A percentile compares a stretch with the other conserved stretches of the same genome.
phyloP scores from a whole-genome alignment of 2,329 filamentous ascomycete species.

The Nothophaeocryptopus gaeumannii region DNA sequence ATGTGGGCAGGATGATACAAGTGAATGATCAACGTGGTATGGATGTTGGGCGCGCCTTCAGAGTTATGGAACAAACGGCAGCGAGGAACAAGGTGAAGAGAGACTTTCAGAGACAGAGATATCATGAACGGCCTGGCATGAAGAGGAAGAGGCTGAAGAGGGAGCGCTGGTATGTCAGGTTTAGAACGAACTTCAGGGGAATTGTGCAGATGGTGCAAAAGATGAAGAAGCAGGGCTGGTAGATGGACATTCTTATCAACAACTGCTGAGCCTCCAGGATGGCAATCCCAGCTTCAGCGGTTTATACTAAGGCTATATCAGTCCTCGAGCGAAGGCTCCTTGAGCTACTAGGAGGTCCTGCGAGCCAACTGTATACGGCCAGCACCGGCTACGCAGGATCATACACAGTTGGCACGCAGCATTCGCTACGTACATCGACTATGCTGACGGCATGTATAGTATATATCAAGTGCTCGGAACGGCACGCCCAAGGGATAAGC shows the following conservation, averaged over 20 bases:
- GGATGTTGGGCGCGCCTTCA: slow-evolving; percentile 51
- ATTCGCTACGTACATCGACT: too few species aligned
- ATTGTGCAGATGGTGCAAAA: slow-evolving; percentile 64
- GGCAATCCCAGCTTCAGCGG: too few species aligned
- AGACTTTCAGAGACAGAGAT: slow-evolving; percentile 60
- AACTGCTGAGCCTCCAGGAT: background rate
- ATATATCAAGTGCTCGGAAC: too few species aligned
- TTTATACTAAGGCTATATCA: too few species aligned
- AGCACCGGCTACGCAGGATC: too few species aligned
- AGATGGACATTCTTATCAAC: background rate
- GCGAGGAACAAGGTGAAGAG: slow-evolving; percentile 56
- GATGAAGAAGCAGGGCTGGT: slow-evolving; percentile 79
- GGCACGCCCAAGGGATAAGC: too few species aligned
- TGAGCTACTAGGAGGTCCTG: too few species aligned
- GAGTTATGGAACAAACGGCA: slow-evolving; percentile 44
- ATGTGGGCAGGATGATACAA: slow-evolving; percentile 41
- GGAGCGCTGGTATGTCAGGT: slow-evolving; percentile 66
- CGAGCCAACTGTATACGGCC: too few species aligned
- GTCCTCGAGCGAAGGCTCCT: too few species aligned
- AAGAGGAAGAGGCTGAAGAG: slow-evolving; percentile 73
- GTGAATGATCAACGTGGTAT: slow-evolving; percentile 36
- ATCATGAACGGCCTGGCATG: slow-evolving; percentile 71
- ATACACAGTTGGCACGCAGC: too few species aligned
- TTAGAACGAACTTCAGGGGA: slow-evolving; percentile 65
- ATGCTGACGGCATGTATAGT: too few species aligned